Evolutionary conservation across 208 protist species (phyloP).

Genomic region (Acanthamoeba royreba): DNA sequence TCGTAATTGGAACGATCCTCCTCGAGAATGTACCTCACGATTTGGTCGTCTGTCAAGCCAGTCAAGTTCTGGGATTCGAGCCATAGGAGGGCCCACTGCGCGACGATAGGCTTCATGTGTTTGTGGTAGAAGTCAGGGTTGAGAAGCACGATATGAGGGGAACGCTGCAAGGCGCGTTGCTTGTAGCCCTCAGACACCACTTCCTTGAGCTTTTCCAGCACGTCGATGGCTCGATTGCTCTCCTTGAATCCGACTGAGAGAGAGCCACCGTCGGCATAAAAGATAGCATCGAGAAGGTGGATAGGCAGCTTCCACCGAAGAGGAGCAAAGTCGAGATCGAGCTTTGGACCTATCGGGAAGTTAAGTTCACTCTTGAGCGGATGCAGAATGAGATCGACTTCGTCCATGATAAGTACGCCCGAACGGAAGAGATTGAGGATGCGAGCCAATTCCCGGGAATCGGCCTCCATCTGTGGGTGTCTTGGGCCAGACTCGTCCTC

Average conservation of each 20-base stretch:
- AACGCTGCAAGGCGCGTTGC: constrained; percentile 77
- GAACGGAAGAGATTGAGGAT: constrained; percentile 85
- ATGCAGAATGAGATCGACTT: constrained; percentile 92
- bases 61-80: constrained; percentile 60
- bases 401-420: constrained; percentile 86
- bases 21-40: not conserved
- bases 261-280: constrained; percentile 73
- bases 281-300: constrained; percentile 89
- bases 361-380: constrained; percentile 93
- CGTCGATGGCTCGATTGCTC: not conserved
- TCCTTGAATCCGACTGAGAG: not conserved
- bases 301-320: constrained; percentile 90
- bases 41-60: constrained; percentile 27
- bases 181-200: constrained; percentile 71
- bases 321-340: constrained; percentile 86
- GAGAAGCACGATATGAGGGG: constrained; percentile 89
- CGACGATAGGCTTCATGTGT: constrained; percentile 82
- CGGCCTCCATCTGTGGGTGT: not conserved
- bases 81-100: constrained; percentile 88
- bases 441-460: constrained; percentile 57
- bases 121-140: constrained; percentile 84
- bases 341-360: constrained; percentile 90
- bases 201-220: not conserved
- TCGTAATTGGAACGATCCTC: not conserved
- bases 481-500: constrained; percentile 52